Evolutionary conservation across 805 yeast species (phyloP), one percentile per base, ranked within the genome.

Genomic region (Pachysolen tannophilus): DNA sequence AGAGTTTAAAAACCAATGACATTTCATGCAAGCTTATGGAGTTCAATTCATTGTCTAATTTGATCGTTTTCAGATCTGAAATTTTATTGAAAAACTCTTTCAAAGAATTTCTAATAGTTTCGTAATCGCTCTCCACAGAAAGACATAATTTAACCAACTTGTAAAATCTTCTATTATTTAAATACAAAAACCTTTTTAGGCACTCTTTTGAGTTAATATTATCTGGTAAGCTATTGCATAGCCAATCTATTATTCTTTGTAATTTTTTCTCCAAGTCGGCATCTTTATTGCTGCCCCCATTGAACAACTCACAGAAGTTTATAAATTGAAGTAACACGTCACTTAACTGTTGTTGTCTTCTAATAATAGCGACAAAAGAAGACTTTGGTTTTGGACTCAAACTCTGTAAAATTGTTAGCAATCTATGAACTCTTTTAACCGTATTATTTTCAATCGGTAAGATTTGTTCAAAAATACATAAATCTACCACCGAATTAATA

Each of bases 401-500:
- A 24, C 53, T 56, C 1, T 58, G 45, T 34, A 73, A 56, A 2
- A 83, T 62, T 2, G 52, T 54, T 30, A 82, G 50, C 2, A 83
- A 43, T 34, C 92, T 60, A 6, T 57, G 50, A 0, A 77, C 78
- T 37, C 94, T 61, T 23, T 47, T 56, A 2, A 49, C 43, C 5
- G 67, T 53, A 40, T 69, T 65, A 3, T 55, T 44, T 14, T 72
- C 74, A 19, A 72, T 57, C 0, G 94, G 83, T 8, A 82, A 50
- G 1, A 86, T 47, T 34, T 67, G 63, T 39, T 80, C 86, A 44
- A 78, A 68, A 3, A 87, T 44, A 0, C 68, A 57, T 3, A 57
- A 41, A 50, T 86, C 95, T 10, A 85, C 81, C 9, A 69, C 59
- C 9, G 78, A 67, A 38, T 79, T 84, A 33, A 84, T 78, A 8